phyloP scores from a whole-genome alignment of 257 asterid species.

The Avicennia marina region DNA sequence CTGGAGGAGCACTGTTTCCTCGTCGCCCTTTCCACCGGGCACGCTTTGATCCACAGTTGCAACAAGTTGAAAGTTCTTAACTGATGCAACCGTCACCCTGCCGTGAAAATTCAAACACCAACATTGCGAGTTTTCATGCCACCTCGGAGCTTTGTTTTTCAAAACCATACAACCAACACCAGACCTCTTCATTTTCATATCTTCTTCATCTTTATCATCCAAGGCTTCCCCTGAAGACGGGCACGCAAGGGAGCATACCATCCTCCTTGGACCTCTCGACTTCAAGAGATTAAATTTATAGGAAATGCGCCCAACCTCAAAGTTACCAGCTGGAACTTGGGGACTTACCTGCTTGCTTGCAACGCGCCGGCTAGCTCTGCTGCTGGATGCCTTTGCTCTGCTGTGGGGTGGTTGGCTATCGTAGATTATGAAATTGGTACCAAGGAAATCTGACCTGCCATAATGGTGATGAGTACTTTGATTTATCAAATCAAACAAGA shows the following conservation, averaged over 20 bases:
- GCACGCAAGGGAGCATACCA: slow-evolving; percentile 62
- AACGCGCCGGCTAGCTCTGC: slow-evolving; percentile 69
- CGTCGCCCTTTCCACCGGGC: slow-evolving; percentile 71
- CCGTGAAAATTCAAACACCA: slow-evolving; percentile 99
- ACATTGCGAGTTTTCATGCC: slow-evolving; percentile 93
- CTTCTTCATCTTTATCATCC: slow-evolving; percentile 19
- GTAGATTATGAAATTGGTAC: slow-evolving; percentile 77
- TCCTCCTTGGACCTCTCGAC: slow-evolving; percentile 92
- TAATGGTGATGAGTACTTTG: not conserved
- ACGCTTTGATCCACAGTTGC: slow-evolving; percentile 68
- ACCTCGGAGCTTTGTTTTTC: slow-evolving; percentile 84
- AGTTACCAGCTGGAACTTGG: slow-evolving; percentile 79
- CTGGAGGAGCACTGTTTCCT: slow-evolving; percentile 81
- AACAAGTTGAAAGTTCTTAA: slow-evolving; percentile 82
- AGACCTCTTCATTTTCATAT: slow-evolving; percentile 25
- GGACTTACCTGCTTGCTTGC: slow-evolving; percentile 90
- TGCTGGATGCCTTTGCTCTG: slow-evolving; percentile 78
- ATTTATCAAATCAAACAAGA: not conserved
- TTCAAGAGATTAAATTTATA: slow-evolving; percentile 86
- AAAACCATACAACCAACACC: slow-evolving; percentile 37
- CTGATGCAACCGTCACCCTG: slow-evolving; percentile 90
- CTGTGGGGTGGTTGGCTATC: slow-evolving; percentile 79
- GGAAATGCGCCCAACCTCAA: slow-evolving; percentile 70
- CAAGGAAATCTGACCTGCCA: slow-evolving; percentile 86
- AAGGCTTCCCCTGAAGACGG: slow-evolving; percentile 31